Base-by-base conservation (phyloP, 305 asterid genomes). In the Plantago lanceolata region DNA sequence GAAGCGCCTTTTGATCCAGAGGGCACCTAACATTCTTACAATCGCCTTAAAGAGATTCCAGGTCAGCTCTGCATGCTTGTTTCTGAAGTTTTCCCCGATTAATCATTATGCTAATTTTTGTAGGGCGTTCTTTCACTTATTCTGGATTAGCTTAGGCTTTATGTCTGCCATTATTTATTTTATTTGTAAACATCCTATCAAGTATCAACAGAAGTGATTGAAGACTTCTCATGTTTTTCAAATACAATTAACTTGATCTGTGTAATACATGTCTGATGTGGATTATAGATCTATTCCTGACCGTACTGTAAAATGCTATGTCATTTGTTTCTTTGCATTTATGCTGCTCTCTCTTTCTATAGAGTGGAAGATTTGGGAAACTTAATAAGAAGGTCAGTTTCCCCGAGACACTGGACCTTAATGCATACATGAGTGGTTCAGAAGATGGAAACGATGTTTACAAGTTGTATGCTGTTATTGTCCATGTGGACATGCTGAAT, bases 291-390 rank as follows among this genome's bases (percentile, higher is more conserved):
- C 14, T 56, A 44, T 8, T 1, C 13, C 55, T 18, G 12, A 31
- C 1, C 1, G 28, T 24, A 24, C 28, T 24, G 28, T 1, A 24
- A 24, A 24, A 24, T 24, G 28, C 28, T 24, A 24, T 24, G 28
- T 24, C 57, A 48, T 45, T 52, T 48, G 52, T 59, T 65, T 51
- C 5, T 13, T 63, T 31, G 63, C 20, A 66, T 65, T 61, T 43
- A 54, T 71, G 72, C 54, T 71, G 26, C 56, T 65, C 54, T 19
- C 24, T 57, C 55, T 43, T 72, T 59, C 20, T 78, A 78, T 84
- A 91, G 98, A 89, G 95, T 77, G 98, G 98, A 57, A 83, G 95
- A 69, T 91, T 88, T 75, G 98, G 98, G 65, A 91, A 91, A 72
- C 87, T 91, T 51, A 91, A 91, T 66, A 91, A 91, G 86, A 86